Conservation (phyloP, 768 basidiomycete species). For the Leccinum truebloodii region DNA sequence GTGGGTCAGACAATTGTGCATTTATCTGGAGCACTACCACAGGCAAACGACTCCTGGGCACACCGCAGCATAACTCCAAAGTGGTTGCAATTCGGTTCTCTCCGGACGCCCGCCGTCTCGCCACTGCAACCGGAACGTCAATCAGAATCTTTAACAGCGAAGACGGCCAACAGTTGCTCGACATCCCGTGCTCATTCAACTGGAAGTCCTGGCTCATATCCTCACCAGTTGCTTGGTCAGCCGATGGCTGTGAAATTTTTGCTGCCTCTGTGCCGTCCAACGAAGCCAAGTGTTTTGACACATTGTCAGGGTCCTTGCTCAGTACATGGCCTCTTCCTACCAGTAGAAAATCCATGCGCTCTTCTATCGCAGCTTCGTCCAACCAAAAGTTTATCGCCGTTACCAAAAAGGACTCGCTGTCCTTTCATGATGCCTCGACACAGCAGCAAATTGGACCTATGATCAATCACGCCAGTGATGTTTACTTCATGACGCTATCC, state of each 20-base stretch:
- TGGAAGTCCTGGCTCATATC: too few species aligned
- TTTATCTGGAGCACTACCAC: neutral
- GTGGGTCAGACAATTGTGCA: neutral
- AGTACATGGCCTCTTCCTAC: neutral
- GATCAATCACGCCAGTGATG: neutral
- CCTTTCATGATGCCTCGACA: neutral
- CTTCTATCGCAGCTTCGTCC: neutral
- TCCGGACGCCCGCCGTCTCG: neutral
- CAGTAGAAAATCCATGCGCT: neutral
- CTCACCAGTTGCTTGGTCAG: too few species aligned
- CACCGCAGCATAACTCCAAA: neutral
- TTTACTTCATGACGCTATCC: conserved; percentile 1
- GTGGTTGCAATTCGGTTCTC: neutral
- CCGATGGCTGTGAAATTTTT: too few species aligned
- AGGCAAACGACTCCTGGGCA: neutral
- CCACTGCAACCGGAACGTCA: neutral
- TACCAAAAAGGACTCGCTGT: neutral
- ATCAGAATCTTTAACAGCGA: neutral
- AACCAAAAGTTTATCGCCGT: neutral
- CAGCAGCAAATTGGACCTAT: neutral
- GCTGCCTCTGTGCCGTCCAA: neutral
- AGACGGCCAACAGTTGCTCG: neutral
- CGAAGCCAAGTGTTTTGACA: neutral
- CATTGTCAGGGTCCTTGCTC: neutral
- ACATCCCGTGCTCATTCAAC: neutral